These are phyloP conservation scores for Boechera divaricarpa DNA, from an alignment of 345 rosid species.

Conservation along the genomic window DNA sequence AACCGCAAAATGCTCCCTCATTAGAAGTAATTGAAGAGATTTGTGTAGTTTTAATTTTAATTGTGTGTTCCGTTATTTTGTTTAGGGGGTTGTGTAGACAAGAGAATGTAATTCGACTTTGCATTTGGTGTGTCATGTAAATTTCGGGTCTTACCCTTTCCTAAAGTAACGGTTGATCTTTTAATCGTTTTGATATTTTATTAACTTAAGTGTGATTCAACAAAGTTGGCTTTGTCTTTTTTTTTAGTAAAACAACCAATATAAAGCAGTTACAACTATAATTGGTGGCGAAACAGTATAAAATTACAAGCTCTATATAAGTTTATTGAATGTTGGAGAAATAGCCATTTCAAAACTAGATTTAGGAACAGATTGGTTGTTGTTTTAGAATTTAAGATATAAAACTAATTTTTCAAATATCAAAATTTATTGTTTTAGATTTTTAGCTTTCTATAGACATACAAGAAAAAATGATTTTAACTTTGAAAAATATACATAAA, in stretches of 20 bases:
- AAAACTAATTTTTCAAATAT: no score
- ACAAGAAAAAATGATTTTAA: no score
- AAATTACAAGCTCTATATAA: not conserved
- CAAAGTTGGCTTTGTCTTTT: no score
- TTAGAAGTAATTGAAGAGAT: not conserved
- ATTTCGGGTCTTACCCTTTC: not conserved
- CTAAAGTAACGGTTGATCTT: not conserved
- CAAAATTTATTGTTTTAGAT: no score
- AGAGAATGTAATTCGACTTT: conserved; percentile 16
- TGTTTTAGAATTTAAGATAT: no score
- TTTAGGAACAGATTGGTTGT: no score
- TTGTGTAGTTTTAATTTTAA: not conserved
- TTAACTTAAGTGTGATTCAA: no score
- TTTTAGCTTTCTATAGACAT: no score
- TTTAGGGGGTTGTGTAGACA: not conserved
- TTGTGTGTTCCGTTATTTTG: conserved; percentile 4
- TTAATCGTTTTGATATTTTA: not conserved
- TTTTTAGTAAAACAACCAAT: no score
- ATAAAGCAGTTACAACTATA: no score
- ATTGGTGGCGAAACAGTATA: no score
- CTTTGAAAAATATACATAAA: no score
- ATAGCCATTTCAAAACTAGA: not conserved
- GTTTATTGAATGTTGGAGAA: not conserved
- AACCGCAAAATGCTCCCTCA: not conserved
- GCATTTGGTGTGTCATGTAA: conserved; percentile 10